These are phyloP conservation scores for Vitis amurensis DNA, from an alignment of 164 flowering plant species.

Conservation along the genomic window DNA sequence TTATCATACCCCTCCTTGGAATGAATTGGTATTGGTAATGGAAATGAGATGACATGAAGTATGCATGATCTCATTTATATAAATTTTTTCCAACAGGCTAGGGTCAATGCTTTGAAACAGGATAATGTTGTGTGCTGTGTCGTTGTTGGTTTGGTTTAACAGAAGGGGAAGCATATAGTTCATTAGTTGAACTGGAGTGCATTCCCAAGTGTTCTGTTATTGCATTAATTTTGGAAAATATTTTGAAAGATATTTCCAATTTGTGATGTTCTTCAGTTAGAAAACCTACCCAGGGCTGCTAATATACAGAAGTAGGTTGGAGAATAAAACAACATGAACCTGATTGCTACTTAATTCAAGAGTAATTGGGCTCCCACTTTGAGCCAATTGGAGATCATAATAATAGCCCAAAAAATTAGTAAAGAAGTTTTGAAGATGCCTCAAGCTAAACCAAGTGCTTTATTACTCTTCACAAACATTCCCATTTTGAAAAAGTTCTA, in stretches of 20 bases:
- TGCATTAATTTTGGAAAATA: neutral
- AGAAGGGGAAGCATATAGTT: too few species aligned
- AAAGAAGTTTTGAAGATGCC: neutral
- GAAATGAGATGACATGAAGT: neutral
- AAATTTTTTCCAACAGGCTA: too few species aligned
- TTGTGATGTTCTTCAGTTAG: neutral
- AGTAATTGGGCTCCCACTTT: neutral
- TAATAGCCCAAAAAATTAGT: neutral
- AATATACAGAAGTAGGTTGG: neutral
- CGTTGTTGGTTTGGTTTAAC: too few species aligned
- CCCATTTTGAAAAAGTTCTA: neutral
- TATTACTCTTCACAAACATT: neutral
- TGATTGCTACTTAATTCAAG: neutral
- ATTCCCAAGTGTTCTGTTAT: neutral
- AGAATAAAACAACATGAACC: neutral
- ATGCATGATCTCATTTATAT: neutral
- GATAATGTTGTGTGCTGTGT: too few species aligned
- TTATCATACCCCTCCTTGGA: neutral
- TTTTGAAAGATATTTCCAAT: neutral
- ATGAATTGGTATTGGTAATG: neutral
- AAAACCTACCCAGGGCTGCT: neutral
- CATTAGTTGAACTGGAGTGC: neutral
- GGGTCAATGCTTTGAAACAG: too few species aligned
- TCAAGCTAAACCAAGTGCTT: too few species aligned
- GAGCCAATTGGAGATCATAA: neutral